These are phyloP conservation scores for Candida ipomoeae DNA, from an alignment of 805 yeast genomes.

Conservation along the genomic window DNA sequence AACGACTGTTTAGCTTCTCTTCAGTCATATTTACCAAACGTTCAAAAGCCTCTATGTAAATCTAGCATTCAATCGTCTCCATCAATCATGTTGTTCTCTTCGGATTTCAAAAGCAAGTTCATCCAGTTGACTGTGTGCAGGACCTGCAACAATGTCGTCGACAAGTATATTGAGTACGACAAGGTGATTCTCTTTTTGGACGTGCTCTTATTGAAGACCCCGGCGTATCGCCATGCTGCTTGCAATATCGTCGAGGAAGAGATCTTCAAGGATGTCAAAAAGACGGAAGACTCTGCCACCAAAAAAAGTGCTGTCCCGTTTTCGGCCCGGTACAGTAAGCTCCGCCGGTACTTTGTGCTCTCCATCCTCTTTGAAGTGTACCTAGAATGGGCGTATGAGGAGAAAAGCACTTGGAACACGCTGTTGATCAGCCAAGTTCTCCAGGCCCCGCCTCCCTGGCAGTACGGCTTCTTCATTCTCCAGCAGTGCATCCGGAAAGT, in stretches of 20 bases:
- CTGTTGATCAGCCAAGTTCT: conserved; percentile 23
- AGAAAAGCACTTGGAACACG: conserved; percentile 44
- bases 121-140: conserved; percentile 76
- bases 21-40: no score
- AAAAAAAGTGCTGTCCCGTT: background rate
- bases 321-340: conserved; percentile 19
- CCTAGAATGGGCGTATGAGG: conserved; percentile 88
- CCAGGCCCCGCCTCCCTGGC: conserved; percentile 38
- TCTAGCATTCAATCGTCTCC: no score
- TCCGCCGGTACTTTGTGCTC: conserved; percentile 50
- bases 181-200: conserved; percentile 80
- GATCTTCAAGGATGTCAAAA: conserved; percentile 9
- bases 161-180: conserved; percentile 89
- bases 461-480: conserved; percentile 53
- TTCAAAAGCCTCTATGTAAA: no score
- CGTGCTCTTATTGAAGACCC: conserved; percentile 75
- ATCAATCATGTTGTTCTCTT: conserved; percentile 40
- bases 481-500: conserved; percentile 48
- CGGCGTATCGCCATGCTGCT: conserved; percentile 82
- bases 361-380: conserved; percentile 82
- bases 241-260: conserved; percentile 55
- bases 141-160: conserved; percentile 70
- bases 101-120: conserved; percentile 69
- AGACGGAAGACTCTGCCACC: background rate
- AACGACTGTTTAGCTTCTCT: no score